A percentile compares a stretch with the other conserved stretches of the same genome.
phyloP scores from a whole-genome alignment of 352 stramenopile genomes.

The Phytophthora melonis region DNA sequence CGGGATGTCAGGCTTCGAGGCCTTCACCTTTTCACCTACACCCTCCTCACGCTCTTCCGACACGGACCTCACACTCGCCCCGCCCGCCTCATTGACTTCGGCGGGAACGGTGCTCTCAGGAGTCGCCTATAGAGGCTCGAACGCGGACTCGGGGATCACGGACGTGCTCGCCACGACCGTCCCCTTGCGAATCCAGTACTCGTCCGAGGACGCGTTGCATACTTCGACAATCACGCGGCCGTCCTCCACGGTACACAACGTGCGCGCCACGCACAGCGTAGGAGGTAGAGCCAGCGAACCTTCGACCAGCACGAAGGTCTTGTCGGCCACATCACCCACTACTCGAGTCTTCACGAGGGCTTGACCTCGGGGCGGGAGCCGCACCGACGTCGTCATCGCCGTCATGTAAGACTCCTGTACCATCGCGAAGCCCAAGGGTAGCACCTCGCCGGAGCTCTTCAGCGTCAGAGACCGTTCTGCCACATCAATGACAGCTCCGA shows the following conservation, averaged over 20 bases:
- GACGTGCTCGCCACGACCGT: not conserved
- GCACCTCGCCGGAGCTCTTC: not conserved
- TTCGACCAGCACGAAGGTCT: conserved; percentile 3
- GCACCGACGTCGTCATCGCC: not conserved
- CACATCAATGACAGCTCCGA: conserved; percentile 10
- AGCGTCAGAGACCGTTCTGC: not conserved
- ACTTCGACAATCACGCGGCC: conserved; percentile 2
- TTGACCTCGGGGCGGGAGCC: not conserved
- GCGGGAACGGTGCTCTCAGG: too few relatives aligned
- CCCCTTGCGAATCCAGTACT: not conserved
- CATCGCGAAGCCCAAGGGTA: not conserved
- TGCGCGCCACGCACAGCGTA: not conserved
- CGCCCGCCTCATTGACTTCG: too few relatives aligned
- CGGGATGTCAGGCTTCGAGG: not conserved
- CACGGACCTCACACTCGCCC: not conserved
- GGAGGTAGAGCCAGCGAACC: not conserved
- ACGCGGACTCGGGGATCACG: conserved; percentile 6
- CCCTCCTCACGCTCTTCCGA: not conserved
- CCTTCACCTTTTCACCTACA: not conserved
- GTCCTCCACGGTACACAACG: not conserved
- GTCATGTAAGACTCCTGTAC: not conserved
- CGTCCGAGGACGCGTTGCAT: conserved; percentile 8
- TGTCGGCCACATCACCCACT: not conserved
- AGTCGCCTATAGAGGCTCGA: not conserved
- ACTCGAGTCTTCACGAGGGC: conserved; percentile 2